Percentiles rank a stretch among this genome's conserved stretches.
Evolutionary conservation across 352 stramenopile genomes (phyloP).

Genomic region (Albugo laibachii): DNA sequence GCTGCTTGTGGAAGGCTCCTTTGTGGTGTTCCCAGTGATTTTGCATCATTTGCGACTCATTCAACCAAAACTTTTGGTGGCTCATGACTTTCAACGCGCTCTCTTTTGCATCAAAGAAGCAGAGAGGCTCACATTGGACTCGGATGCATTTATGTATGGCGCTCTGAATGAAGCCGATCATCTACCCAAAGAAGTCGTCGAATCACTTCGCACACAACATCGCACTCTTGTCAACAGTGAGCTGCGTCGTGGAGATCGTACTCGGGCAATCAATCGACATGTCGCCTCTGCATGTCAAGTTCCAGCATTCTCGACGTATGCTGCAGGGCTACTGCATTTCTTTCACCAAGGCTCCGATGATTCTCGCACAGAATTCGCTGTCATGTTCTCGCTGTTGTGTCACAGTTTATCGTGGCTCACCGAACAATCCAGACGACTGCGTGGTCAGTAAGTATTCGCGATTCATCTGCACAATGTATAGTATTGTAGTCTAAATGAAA

Average conservation of each 20-base stretch:
- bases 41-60: slow-evolving; percentile 52
- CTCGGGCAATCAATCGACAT: slow-evolving; percentile 38
- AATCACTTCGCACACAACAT: slow-evolving; percentile 26
- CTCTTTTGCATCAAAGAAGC: slow-evolving; percentile 51
- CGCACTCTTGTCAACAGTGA: slow-evolving; percentile 36
- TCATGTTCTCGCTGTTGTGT: slow-evolving; percentile 57
- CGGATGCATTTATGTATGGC: slow-evolving; percentile 31
- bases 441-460: no score
- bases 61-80: slow-evolving; percentile 20
- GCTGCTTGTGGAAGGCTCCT: slow-evolving; percentile 61
- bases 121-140: slow-evolving; percentile 40
- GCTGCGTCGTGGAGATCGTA: slow-evolving; percentile 42
- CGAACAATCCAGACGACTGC: slow-evolving; percentile 33
- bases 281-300: slow-evolving; percentile 57
- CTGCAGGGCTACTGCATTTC: slow-evolving; percentile 38
- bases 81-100: slow-evolving; percentile 49
- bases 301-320: slow-evolving; percentile 48
- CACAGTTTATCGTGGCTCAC: slow-evolving; percentile 66
- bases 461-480: no score
- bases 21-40: slow-evolving; percentile 70
- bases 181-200: slow-evolving; percentile 18
- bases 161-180: slow-evolving; percentile 21
- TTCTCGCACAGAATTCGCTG: slow-evolving; percentile 53
- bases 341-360: slow-evolving; percentile 57
- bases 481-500: no score